Percentiles rank a stretch among this genome's conserved stretches.
phyloP scores from a whole-genome alignment of 164 flowering plant species.

The Protea cynaroides region DNA sequence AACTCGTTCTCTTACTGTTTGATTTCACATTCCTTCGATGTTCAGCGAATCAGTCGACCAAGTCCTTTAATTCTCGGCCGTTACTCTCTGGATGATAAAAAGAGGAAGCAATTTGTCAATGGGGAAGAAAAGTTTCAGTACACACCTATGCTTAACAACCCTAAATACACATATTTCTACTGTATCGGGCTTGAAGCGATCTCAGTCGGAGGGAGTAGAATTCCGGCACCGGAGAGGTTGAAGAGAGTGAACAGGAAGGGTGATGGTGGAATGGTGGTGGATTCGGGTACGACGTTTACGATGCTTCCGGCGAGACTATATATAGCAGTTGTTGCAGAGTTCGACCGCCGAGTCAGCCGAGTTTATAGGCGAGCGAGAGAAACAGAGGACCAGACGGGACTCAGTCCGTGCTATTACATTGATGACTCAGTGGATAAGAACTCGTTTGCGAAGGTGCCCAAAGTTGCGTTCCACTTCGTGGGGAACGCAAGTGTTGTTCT shows the following conservation, averaged over 20 bases:
- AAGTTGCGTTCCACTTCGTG: slow-evolving; percentile 49
- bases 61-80: slow-evolving; percentile 87
- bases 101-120: background rate
- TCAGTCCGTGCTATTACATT: slow-evolving; percentile 62
- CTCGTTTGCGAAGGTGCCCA: slow-evolving; percentile 32
- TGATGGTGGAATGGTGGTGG: slow-evolving; percentile 87
- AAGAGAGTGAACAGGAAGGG: slow-evolving; percentile 44
- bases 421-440: slow-evolving; percentile 1
- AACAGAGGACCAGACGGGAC: slow-evolving; percentile 59
- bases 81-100: slow-evolving; percentile 13
- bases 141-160: slow-evolving; percentile 75
- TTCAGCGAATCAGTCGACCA: slow-evolving; percentile 39
- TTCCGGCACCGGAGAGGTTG: slow-evolving; percentile 46
- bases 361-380: slow-evolving; percentile 42
- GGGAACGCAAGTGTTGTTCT: slow-evolving; percentile 69
- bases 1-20: slow-evolving; percentile 80
- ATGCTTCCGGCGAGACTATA: slow-evolving; percentile 61
- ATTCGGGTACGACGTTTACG: slow-evolving; percentile 88
- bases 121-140: slow-evolving; percentile 31
- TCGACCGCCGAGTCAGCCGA: slow-evolving; percentile 38
- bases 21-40: slow-evolving; percentile 66
- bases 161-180: slow-evolving; percentile 76
- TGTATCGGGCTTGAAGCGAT: slow-evolving; percentile 67
- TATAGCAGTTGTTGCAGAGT: slow-evolving; percentile 44
- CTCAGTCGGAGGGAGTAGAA: slow-evolving; percentile 41